phyloP scores from a whole-genome alignment of 345 rosid species.

The Raphanus sativus region DNA sequence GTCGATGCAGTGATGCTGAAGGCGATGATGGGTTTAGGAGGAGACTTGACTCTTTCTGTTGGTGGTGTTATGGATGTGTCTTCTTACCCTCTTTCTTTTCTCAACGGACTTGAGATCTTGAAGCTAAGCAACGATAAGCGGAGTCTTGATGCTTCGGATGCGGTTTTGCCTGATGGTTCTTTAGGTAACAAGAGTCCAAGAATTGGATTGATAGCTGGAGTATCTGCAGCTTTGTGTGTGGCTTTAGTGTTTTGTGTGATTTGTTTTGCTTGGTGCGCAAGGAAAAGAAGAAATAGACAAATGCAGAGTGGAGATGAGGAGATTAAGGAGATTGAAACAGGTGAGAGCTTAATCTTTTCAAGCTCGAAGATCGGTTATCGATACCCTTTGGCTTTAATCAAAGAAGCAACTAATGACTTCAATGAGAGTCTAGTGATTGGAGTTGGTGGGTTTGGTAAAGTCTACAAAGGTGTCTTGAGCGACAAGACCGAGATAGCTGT shows the following conservation, averaged over 20 bases:
- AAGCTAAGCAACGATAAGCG: conserved; percentile 55
- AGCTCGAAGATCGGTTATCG: conserved; percentile 54
- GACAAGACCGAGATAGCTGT: conserved; percentile 62
- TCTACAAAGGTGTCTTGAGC: conserved; percentile 56
- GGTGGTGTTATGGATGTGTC: conserved; percentile 47
- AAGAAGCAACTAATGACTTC: conserved; percentile 60
- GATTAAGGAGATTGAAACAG: conserved; percentile 31
- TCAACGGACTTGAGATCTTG: conserved; percentile 68
- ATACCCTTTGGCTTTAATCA: conserved; percentile 51
- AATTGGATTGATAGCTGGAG: conserved; percentile 37
- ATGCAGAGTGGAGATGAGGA: conserved; percentile 31
- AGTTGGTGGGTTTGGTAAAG: conserved; percentile 74
- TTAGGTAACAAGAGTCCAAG: conserved; percentile 18
- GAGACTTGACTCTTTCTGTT: conserved; percentile 49
- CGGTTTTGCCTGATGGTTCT: not conserved
- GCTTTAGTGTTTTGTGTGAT: conserved; percentile 33
- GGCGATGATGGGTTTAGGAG: not conserved
- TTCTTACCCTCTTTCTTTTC: conserved; percentile 35
- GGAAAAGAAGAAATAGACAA: conserved; percentile 33
- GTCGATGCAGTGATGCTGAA: conserved; percentile 56
- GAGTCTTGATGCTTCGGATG: conserved; percentile 49
- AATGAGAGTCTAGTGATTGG: conserved; percentile 55
- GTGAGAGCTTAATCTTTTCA: conserved; percentile 43
- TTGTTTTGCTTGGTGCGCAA: conserved; percentile 29
- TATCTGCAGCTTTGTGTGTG: conserved; percentile 41